Evolutionary conservation across 371 early-diverging fungal species (phyloP), one percentile per base, ranked within the genome.

Genomic region (Zychaea mexicana): DNA sequence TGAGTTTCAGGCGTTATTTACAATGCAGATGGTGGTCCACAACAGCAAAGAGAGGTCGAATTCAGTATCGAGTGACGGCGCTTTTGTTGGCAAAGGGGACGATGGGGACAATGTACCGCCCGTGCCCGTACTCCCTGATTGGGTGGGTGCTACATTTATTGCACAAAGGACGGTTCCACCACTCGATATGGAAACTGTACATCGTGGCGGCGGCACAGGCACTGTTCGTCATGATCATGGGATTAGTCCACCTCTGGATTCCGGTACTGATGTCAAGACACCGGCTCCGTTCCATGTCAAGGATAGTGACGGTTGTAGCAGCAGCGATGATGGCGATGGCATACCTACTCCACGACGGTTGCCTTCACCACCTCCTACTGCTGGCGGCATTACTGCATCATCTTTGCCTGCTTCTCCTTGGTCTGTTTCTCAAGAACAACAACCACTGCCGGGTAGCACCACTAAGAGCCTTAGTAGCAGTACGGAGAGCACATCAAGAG

Each of bases 1-100:
- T 30, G 78, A 80, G 54, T 68, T 85, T 61, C 84, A 84, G 54
- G 72, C 73, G 17, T 70, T 76, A 12, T 70, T 83, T 52, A 74
- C 73, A 0, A 71, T 70, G 56, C 69, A 67, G 21, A 12, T 57
- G 28, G 13, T 65, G 26, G 21, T 27, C 27, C 17, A 36, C 21
- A 59, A 21, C 19, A 32, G 46, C 15, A 28, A 30, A 8, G 49
- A 17, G 24, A 54, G 0, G 30, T 22, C 27, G 64, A 57, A 49
- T 24, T 8, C 0, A 42, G 7, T 42, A n/a, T n/a, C n/a, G n/a
- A n/a, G n/a, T n/a, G n/a, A n/a, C n/a, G n/a, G n/a, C n/a, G n/a
- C n/a, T n/a, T n/a, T n/a, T n/a, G n/a, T n/a, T n/a, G n/a, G n/a
- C n/a, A n/a, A n/a, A 4, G 42, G n/a, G n/a, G 30, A 57, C 10